Evolutionary conservation across 441 rosid species (phyloP).

Genomic region (Viola pubescens): DNA sequence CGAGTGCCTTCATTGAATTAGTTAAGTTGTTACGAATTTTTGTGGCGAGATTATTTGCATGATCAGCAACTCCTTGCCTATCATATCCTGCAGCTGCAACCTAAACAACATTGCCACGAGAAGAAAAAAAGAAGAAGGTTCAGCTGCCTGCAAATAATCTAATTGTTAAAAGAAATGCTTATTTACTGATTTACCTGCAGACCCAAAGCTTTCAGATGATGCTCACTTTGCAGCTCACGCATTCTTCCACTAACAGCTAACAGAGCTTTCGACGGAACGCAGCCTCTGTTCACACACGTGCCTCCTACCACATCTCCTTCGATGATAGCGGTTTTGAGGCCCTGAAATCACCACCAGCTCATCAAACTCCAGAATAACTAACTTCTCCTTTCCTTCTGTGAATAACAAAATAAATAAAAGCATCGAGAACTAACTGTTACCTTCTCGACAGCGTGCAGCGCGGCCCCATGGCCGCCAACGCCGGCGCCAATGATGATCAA

Average conservation of each 20-base stretch:
- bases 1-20: slow-evolving; percentile 86
- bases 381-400: not conserved
- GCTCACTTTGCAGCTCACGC: slow-evolving; percentile 90
- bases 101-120: slow-evolving; percentile 26
- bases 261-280: slow-evolving; percentile 98
- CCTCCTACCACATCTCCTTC: slow-evolving; percentile 99
- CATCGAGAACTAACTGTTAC: slow-evolving; percentile 17
- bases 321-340: slow-evolving; percentile 84
- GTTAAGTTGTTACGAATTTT: slow-evolving; percentile 84
- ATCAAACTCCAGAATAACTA: not conserved
- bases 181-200: slow-evolving; percentile 50
- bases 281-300: slow-evolving; percentile 95
- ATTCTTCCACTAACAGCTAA: slow-evolving; percentile 92
- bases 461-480: slow-evolving; percentile 99
- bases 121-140: not conserved
- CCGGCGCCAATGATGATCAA: slow-evolving; percentile 96
- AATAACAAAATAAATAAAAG: not conserved
- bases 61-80: slow-evolving; percentile 92
- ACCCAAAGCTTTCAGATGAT: slow-evolving; percentile 91
- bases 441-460: slow-evolving; percentile 93
- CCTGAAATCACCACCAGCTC: slow-evolving; percentile 31
- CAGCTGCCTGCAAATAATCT: not conserved
- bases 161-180: not conserved
- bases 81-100: slow-evolving; percentile 90
- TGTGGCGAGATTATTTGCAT: slow-evolving; percentile 87